Evolutionary conservation across 805 yeast genomes (phyloP), one percentile per base, ranked within the genome.

Genomic region (Metschnikowia peoriensis): DNA sequence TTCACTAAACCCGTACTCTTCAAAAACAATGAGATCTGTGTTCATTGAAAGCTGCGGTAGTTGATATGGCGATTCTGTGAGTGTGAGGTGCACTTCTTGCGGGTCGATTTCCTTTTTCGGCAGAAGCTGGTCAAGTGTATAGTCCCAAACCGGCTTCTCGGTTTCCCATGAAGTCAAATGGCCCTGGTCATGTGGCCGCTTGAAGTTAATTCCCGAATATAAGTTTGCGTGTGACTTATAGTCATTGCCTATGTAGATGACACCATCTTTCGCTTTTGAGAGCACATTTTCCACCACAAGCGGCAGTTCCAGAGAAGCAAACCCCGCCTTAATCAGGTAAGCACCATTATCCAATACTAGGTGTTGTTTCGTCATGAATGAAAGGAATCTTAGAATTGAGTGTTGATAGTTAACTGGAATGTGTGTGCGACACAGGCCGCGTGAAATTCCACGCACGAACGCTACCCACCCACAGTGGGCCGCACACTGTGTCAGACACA

Each of bases 11-110:
- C 89, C 96, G 64, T 86, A 94, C 64, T 94, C 98, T 67, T 94
- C 99, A 71, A 96, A 93, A 0, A 94, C 80, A 0, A 94, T 87
- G 69, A 91, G 97, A 66, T 94, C 98, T 14, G 89, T 86, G 66
- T 88, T 88, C 59, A 84, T 84, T 38, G 96, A 88, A 34, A 93
- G 75, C 49, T 84, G 86, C 1, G 97, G 94, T 34, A 93, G 71
- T 47, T 90, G 87, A 64, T 86, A 84, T 27, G 96, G 93, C 6
- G 89, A 75, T 62, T 94, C 97, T 1, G 92, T 84, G 46, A 89
- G 76, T 0, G 91, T 75, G 41, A 94, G 72, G 51, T 86, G 83
- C 2, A 81, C 71, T 1, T 81, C 85, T 44, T 63, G 71, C 11
- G 77, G 61, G 47, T 79, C 76, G 42, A 80, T 51, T 35, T 58